These are phyloP conservation scores for Trichoderma sp. DNA, from an alignment of 2,329 filamentous ascomycete species.

Conservation along the genomic window DNA sequence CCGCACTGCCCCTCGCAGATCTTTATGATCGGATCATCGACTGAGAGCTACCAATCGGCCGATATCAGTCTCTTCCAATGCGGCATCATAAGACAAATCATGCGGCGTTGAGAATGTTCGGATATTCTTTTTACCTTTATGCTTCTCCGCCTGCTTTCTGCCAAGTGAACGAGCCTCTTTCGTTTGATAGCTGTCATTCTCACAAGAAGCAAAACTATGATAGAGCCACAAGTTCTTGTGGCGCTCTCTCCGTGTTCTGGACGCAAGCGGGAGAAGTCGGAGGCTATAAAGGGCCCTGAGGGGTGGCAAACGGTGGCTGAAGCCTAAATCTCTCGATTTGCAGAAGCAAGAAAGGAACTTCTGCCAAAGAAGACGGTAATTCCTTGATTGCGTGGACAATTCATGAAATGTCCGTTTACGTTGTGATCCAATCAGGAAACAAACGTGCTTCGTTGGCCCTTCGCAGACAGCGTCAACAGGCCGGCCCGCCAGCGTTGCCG, in stretches of 20 bases:
- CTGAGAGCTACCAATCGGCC: not conserved
- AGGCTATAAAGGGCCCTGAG: not conserved
- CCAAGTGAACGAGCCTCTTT: not conserved
- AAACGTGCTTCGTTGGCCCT: not conserved
- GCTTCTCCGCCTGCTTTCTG: not conserved
- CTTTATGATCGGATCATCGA: not conserved
- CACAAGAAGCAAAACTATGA: not conserved
- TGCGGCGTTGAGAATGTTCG: not conserved
- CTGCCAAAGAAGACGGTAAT: not conserved
- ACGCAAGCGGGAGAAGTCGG: conserved; percentile 10
- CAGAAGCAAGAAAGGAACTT: not conserved
- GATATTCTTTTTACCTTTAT: not conserved
- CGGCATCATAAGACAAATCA: not conserved
- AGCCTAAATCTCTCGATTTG: not conserved
- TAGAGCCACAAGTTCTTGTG: not conserved
- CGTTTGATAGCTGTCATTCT: not conserved
- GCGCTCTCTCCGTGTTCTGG: not conserved
- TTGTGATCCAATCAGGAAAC: not conserved
- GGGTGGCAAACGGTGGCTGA: conserved; percentile 4
- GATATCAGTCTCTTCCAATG: not conserved
- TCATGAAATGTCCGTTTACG: not conserved
- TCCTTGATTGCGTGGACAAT: not conserved
- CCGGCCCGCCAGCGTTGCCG: not conserved
- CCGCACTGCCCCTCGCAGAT: not conserved
- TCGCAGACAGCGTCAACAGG: not conserved